Conservation (phyloP, 2,329 filamentous ascomycete species). For the Neofusicoccum cordaticola region DNA sequence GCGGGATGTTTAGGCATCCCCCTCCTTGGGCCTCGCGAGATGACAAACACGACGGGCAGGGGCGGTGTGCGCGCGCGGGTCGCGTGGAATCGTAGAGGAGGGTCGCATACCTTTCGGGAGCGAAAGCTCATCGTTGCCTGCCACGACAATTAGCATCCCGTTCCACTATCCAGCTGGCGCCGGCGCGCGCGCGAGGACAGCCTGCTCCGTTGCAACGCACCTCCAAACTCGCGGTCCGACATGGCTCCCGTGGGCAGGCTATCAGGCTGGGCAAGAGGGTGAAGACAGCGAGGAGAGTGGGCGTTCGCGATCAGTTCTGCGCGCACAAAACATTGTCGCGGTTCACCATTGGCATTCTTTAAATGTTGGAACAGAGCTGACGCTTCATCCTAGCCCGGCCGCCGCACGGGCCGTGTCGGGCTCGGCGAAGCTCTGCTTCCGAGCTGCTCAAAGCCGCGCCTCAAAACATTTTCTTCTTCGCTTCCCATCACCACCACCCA, state of each 20-base stretch:
- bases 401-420: not conserved
- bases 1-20: not conserved
- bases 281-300: not conserved
- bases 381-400: slow-evolving; percentile 7
- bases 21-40: not conserved
- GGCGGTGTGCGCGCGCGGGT: not conserved
- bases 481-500: not conserved
- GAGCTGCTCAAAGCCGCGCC: not conserved
- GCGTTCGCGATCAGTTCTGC: slow-evolving; percentile 4
- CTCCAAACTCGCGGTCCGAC: slow-evolving; percentile 44
- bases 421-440: slow-evolving; percentile 4
- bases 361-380: slow-evolving; percentile 16
- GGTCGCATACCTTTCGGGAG: slow-evolving; percentile 38
- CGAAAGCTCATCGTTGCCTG: slow-evolving; percentile 40
- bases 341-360: slow-evolving; percentile 13
- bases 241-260: slow-evolving; percentile 24
- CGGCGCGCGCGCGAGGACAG: not conserved
- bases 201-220: slow-evolving; percentile 19
- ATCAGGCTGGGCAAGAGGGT: not conserved
- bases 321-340: slow-evolving; percentile 9
- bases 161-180: not conserved
- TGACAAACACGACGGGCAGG: not conserved
- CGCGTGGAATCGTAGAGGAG: not conserved
- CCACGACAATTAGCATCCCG: not conserved
- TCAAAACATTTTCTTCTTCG: slow-evolving; percentile 10